Conservation (phyloP, 345 rosid genomes). For the Crucihimalaya himalaica region DNA sequence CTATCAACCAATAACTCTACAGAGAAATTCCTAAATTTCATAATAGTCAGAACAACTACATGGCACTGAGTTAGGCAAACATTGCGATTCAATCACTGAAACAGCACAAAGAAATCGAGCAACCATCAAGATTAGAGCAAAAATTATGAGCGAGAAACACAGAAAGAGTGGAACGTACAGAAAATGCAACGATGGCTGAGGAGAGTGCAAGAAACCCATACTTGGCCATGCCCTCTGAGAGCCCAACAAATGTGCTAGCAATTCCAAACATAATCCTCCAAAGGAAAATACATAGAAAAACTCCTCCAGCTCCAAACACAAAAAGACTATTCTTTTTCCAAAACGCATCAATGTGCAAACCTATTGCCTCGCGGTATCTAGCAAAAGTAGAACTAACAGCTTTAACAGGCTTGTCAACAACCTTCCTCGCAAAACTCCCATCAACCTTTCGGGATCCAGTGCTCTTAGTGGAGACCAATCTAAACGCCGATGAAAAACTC, state of each 20-base stretch:
- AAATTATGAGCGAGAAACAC: background rate
- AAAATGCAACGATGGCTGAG: conserved; percentile 77
- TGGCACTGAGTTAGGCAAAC: background rate
- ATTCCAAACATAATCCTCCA: conserved; percentile 96
- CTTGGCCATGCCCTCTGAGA: conserved; percentile 94
- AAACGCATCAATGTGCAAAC: conserved; percentile 81
- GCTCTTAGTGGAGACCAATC: conserved; percentile 49
- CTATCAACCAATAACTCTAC: conserved; percentile 5
- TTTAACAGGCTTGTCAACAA: conserved; percentile 61
- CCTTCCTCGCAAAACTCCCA: conserved; percentile 49
- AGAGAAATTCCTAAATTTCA: background rate
- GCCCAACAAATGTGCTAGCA: conserved; percentile 78
- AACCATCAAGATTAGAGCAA: background rate
- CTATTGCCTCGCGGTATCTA: conserved; percentile 71
- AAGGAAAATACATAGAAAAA: conserved; percentile 61
- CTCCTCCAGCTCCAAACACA: conserved; percentile 73
- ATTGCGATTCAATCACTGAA: background rate
- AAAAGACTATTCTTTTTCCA: conserved; percentile 67
- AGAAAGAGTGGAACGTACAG: conserved; percentile 51
- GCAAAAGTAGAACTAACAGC: conserved; percentile 55
- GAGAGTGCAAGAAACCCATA: conserved; percentile 94
- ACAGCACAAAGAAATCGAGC: background rate
- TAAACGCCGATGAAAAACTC: conserved; percentile 40
- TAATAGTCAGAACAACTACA: background rate
- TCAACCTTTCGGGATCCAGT: conserved; percentile 42